Evolutionary conservation across 2,329 filamentous ascomycete genomes (phyloP).

Genomic region (Torrubiella hemipterigena): DNA sequence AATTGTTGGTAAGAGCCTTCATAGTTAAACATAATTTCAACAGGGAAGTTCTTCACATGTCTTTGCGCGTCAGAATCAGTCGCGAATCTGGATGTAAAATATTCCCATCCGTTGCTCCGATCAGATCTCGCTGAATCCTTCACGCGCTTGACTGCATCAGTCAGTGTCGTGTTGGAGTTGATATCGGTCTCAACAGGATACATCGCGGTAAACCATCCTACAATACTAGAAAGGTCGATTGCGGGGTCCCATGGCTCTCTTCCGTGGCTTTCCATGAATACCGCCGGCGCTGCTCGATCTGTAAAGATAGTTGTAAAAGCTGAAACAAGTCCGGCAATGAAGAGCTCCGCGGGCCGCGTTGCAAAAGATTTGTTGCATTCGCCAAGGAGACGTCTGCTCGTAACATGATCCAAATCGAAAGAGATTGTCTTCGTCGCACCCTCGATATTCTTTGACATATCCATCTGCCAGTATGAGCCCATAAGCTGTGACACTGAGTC

Average conservation of each 20-base stretch:
- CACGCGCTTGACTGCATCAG: constrained; percentile 7
- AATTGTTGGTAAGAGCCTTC: constrained; percentile 17
- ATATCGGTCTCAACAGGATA: constrained; percentile 14
- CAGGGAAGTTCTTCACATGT: too few relatives aligned
- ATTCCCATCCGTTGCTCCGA: constrained; percentile 1
- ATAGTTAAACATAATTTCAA: constrained; percentile 16
- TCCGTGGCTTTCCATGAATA: constrained; percentile 24
- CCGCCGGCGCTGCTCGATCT: constrained; percentile 13
- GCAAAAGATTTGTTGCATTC: constrained; percentile 13
- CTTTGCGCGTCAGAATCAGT: constrained; percentile 11
- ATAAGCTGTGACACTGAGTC: too few relatives aligned
- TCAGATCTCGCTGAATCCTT: constrained; percentile 7
- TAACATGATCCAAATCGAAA: constrained; percentile 10
- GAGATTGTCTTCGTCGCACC: too few relatives aligned
- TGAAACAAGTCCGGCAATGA: constrained; percentile 17
- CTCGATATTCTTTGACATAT: too few relatives aligned
- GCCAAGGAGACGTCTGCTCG: constrained; percentile 10
- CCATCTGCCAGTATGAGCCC: too few relatives aligned
- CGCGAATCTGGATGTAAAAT: constrained; percentile 5
- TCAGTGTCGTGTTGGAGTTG: constrained; percentile 1
- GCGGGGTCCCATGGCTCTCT: constrained; percentile 17
- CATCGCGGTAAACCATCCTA: constrained; percentile 27
- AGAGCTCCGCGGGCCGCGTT: constrained; percentile 20
- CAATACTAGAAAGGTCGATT: constrained; percentile 20
- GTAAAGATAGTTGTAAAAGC: constrained; percentile 17